Evolutionary conservation across 345 rosid genomes (phyloP), one percentile per base, ranked within the genome.

Genomic region (Bruguiera gymnorhiza): DNA sequence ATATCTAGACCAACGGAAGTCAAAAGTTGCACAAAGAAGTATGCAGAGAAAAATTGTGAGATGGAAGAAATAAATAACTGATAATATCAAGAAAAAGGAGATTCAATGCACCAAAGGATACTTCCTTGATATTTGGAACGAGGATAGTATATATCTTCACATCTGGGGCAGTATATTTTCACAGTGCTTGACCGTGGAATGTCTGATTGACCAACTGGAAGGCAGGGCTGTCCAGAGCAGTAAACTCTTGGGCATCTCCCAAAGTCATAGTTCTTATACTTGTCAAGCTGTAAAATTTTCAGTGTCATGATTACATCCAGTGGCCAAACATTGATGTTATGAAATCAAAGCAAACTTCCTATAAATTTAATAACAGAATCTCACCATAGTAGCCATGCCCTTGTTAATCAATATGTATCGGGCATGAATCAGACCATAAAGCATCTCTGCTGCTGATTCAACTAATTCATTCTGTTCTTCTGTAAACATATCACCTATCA

Each of bases 391-490:
- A 55, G 96, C 86, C 79, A 91, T 86, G 63, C 98, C 98, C 83
- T 94, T 94, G 88, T 86, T 87, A 46, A 96, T 94, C 91, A 94
- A 82, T 63, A 91, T 80, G 76, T 88, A 94, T 57, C 98, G 95
- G 36, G 97, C 86, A 79, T 94, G 98, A 77, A 94, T 89, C 83
- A 94, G 77, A 67, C 98, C 98, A 79, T 94, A 94, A 61, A 94
- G 88, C 98, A 91, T 89, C 89, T 93, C 98, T 21, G 96, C 97
- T 6, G 98, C 97, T 31, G 98, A 93, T 79, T 93, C 98, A 60
- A 93, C 87, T 68, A 93, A 72, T 62, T 93, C 98, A 82, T 93
- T 91, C 73, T 93, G 98, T 80, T 91, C 98, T 82, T 91, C 98
- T 58, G 94, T 91, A 67, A 93, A 88, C 91, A 88, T 80, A 80